Percentiles rank a stretch among this genome's conserved stretches.
Evolutionary conservation across 768 basidiomycete genomes (phyloP).

Genomic region (Chalciporus chontae): DNA sequence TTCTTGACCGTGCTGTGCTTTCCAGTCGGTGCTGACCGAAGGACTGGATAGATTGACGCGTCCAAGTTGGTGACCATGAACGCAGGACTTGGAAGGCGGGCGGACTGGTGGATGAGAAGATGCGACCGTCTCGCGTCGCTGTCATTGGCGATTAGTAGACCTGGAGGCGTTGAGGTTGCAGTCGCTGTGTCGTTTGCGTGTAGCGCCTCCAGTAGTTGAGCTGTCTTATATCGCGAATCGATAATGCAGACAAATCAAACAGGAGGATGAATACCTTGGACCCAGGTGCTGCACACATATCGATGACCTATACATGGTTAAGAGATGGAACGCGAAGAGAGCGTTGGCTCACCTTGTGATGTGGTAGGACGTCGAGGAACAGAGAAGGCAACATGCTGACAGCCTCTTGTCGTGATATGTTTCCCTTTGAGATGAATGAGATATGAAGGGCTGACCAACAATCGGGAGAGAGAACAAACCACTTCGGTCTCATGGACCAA

Average conservation of each 20-base stretch:
- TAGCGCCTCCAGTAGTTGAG: conserved; percentile 92
- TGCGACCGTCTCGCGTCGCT: conserved; percentile 92
- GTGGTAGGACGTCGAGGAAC: conserved; percentile 89
- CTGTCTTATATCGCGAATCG: conserved; percentile 52
- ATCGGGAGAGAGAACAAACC: conserved; percentile 43
- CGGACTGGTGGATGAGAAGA: conserved; percentile 96
- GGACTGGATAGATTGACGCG: conserved; percentile 78
- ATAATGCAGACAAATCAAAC: not conserved
- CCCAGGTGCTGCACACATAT: conserved; percentile 98
- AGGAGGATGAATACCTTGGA: conserved; percentile 62
- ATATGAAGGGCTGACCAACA: not conserved
- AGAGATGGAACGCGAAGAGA: not conserved
- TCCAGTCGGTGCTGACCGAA: conserved; percentile 35
- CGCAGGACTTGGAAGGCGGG: conserved; percentile 85
- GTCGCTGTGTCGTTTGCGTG: conserved; percentile 73
- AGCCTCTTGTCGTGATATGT: conserved; percentile 93
- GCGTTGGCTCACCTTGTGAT: conserved; percentile 62
- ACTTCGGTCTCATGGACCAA: conserved; percentile 98
- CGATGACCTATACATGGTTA: conserved; percentile 59
- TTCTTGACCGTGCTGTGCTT: conserved; percentile 34
- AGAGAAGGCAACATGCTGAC: conserved; percentile 99
- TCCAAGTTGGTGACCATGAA: conserved; percentile 96
- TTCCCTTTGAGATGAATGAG: conserved; percentile 57
- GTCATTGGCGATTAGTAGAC: conserved; percentile 93
- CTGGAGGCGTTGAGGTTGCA: conserved; percentile 68